Conservation (phyloP, 768 basidiomycete genomes). For the Lentinula detonsa region DNA sequence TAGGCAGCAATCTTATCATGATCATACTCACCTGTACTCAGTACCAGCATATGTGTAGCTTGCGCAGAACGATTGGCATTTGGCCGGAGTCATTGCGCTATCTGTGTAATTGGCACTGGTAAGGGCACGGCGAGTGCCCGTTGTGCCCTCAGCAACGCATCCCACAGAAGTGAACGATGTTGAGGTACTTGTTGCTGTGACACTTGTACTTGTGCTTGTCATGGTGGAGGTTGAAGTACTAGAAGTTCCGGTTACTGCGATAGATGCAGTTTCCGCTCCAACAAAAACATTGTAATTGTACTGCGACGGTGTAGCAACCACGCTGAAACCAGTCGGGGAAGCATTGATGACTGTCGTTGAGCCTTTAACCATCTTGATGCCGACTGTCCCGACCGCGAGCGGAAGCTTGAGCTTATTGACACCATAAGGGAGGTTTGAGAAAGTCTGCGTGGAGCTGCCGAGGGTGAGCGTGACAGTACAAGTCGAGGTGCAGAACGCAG, state of each 20-base stretch:
- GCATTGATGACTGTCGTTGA: slow-evolving; percentile 46
- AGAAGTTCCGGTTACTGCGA: background rate
- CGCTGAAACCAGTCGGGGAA: slow-evolving; percentile 39
- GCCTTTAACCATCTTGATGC: slow-evolving; percentile 22
- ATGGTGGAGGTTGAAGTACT: slow-evolving; percentile 6
- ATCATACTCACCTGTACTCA: slow-evolving; percentile 15
- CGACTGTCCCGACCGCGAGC: slow-evolving; percentile 25
- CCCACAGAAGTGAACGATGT: slow-evolving; percentile 10
- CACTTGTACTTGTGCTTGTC: background rate
- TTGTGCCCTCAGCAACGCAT: slow-evolving; percentile 27
- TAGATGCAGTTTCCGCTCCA: slow-evolving; percentile 24
- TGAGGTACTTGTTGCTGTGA: no score
- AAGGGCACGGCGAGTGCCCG: slow-evolving; percentile 21
- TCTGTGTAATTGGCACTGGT: slow-evolving; percentile 19
- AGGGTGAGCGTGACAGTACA: slow-evolving; percentile 47
- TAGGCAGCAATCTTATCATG: no score
- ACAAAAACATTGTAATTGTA: slow-evolving; percentile 63
- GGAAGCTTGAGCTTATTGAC: slow-evolving; percentile 58
- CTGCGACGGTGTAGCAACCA: slow-evolving; percentile 24
- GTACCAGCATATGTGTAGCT: slow-evolving; percentile 24
- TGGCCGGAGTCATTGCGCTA: slow-evolving; percentile 23
- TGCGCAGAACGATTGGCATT: slow-evolving; percentile 24
- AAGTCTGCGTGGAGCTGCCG: slow-evolving; percentile 32
- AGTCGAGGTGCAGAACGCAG: slow-evolving; percentile 49
- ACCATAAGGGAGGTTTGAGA: slow-evolving; percentile 39